Percentiles rank a stretch among this genome's conserved stretches.
Conservation (phyloP, 371 early-diverging fungal species). For the Circinella minor region DNA sequence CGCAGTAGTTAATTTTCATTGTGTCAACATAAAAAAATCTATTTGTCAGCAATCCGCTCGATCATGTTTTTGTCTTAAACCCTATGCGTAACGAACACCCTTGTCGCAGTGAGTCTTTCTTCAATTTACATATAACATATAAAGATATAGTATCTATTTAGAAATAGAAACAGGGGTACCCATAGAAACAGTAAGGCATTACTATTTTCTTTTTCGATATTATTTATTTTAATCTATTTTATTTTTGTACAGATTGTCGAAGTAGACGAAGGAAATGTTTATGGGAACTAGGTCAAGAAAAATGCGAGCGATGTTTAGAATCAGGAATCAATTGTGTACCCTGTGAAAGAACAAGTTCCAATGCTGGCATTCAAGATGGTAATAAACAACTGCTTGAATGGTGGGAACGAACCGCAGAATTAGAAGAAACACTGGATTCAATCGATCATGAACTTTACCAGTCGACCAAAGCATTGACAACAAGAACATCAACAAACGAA, state of each 20-base stretch:
- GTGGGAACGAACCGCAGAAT: not conserved
- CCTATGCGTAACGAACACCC: not conserved
- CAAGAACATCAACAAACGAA: not conserved
- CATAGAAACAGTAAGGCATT: too few species aligned
- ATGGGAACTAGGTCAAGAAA: not conserved
- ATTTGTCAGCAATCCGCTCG: too few species aligned
- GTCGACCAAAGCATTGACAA: not conserved
- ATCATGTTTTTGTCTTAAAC: not conserved
- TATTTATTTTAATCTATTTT: not conserved
- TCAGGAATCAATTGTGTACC: not conserved
- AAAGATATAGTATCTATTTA: too few species aligned
- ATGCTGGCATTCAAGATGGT: not conserved
- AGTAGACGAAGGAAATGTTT: slow-evolving; percentile 6
- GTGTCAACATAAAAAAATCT: too few species aligned
- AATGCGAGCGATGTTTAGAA: not conserved
- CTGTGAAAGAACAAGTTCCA: not conserved
- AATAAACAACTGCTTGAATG: slow-evolving; percentile 6
- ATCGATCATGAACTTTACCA: not conserved
- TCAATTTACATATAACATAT: not conserved
- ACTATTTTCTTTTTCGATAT: not conserved
- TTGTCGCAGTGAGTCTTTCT: not conserved
- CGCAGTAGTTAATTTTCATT: too few species aligned
- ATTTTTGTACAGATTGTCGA: not conserved
- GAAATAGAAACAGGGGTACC: too few species aligned
- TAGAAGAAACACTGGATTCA: slow-evolving; percentile 1